Base-by-base conservation (phyloP, 768 basidiomycete species). In the Ramaria sp. region DNA sequence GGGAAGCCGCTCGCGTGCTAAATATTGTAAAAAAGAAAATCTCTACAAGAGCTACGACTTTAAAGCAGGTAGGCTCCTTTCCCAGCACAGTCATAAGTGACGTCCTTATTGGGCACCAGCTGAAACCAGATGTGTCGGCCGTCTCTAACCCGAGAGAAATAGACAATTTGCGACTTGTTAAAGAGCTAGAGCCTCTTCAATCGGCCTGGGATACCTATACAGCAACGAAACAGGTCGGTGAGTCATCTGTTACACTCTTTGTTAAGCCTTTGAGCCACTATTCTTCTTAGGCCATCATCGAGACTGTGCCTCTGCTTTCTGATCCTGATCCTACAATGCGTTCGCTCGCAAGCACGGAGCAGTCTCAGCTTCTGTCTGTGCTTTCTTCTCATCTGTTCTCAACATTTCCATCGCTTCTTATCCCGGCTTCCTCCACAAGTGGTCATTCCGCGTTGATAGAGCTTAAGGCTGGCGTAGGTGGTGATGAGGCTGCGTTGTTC, bases 391-490 rank as follows among this genome's bases (percentile, higher is more conserved):
- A 67, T 65, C 27, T 67, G 61, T 49, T 67, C 6, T 58, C 60
- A 1, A 78, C 74, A 0, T 82, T 94, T 61, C 88, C 91, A 0
- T 60, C 74, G 0, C 74, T 92, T 2, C 79, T 95, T 55, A 73
- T 88, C 1, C 91, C 89, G 0, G 70, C 80, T 0, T 88, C 88
- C 0, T 59, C 74, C 3, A 90, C 89, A 0, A 69, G 71, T 0
- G 66, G 76, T 2, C 71, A 89, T 15, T 85, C 86, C 9, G 90
- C 89, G 2, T 73, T 97, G 48, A 70, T 99, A 58, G 95, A 98
- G 61, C 71, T 98, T 47, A 95, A 95, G 62, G 81, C 92, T 0
- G 95, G 93, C 15, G 90, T 93, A 0, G 95, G 95, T 0, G 95
- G 95, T 0, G 82, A 83, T 0, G 95, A 99, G 66, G 78, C 93